A percentile compares a stretch with the other conserved stretches of the same genome.
phyloP scores from a whole-genome alignment of 495 filamentous ascomycete genomes.

The Daldinia concentrica region DNA sequence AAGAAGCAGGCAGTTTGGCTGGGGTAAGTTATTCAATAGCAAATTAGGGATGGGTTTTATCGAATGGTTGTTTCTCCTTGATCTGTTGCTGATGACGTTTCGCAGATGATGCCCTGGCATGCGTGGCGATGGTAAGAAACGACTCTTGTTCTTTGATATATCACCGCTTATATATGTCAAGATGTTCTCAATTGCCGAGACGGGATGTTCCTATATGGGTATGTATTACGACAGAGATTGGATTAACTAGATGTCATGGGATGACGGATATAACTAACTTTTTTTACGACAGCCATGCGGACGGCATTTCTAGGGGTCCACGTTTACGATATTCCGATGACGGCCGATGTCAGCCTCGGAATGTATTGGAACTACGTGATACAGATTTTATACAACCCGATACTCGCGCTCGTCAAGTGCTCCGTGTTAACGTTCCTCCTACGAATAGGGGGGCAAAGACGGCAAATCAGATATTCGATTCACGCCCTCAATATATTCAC shows the following conservation, averaged over 20 bases:
- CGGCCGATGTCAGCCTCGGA: conserved; percentile 51
- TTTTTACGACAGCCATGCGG: conserved; percentile 56
- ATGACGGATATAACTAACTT: conserved; percentile 9
- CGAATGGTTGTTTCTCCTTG: neutral
- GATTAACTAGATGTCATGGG: neutral
- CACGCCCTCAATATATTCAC: conserved; percentile 62
- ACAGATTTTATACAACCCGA: conserved; percentile 71
- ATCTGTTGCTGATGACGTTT: neutral
- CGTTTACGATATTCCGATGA: conserved; percentile 54
- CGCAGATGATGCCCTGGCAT: conserved; percentile 56
- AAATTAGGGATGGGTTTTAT: neutral
- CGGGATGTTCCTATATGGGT: conserved; percentile 58
- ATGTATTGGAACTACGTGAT: conserved; percentile 62
- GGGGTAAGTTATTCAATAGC: conserved; percentile 36
- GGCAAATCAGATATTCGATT: conserved; percentile 55
- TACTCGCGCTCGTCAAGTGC: conserved; percentile 67
- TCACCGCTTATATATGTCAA: conserved; percentile 27
- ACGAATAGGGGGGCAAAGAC: conserved; percentile 57
- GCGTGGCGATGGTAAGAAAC: conserved; percentile 52
- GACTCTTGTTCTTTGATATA: neutral
- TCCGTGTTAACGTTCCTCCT: conserved; percentile 68
- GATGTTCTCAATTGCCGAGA: conserved; percentile 54
- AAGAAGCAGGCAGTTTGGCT: conserved; percentile 50
- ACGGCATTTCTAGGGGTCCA: conserved; percentile 63
- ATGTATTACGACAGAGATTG: conserved; percentile 21